Conservation (phyloP, 352 stramenopile species). For the Detonula confervacea region DNA sequence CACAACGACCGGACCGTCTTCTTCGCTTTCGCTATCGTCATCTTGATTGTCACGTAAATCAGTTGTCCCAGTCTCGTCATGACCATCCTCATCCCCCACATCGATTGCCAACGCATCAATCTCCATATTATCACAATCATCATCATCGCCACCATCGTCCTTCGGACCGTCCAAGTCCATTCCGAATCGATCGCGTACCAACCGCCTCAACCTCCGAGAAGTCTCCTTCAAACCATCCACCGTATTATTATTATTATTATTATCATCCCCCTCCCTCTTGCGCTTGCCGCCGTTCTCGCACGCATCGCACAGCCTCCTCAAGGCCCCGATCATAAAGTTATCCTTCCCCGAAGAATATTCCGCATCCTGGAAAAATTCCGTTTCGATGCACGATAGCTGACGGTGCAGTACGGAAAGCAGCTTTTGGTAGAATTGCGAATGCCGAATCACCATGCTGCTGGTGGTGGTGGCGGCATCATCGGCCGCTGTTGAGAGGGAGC, state of each 20-base stretch:
- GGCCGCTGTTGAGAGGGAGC: conserved; percentile 19
- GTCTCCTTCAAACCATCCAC: conserved; percentile 14
- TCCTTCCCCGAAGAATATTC: conserved; percentile 61
- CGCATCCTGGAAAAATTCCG: conserved; percentile 75
- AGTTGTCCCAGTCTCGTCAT: neutral
- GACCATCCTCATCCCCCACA: conserved; percentile 20
- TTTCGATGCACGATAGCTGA: conserved; percentile 71
- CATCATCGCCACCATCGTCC: neutral
- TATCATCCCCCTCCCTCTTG: conserved; percentile 2
- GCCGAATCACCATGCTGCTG: conserved; percentile 6
- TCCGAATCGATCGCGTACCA: conserved; percentile 33
- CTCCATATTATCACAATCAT: conserved; percentile 29
- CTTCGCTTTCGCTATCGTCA: conserved; percentile 53
- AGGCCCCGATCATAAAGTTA: conserved; percentile 68
- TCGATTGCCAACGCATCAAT: conserved; percentile 13
- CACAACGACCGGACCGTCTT: conserved; percentile 76
- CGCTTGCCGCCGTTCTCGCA: conserved; percentile 21
- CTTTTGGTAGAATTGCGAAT: conserved; percentile 47
- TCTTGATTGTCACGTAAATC: conserved; percentile 22
- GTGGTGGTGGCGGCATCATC: too few relatives aligned
- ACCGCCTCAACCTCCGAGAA: conserved; percentile 22
- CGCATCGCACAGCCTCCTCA: conserved; percentile 35
- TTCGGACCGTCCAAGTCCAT: conserved; percentile 13
- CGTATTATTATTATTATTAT: too few relatives aligned
- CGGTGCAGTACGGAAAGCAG: conserved; percentile 54